These are phyloP conservation scores for Tetradesmus lagerheimii DNA, from an alignment of 139 green algal genomes.

Conservation along the genomic window DNA sequence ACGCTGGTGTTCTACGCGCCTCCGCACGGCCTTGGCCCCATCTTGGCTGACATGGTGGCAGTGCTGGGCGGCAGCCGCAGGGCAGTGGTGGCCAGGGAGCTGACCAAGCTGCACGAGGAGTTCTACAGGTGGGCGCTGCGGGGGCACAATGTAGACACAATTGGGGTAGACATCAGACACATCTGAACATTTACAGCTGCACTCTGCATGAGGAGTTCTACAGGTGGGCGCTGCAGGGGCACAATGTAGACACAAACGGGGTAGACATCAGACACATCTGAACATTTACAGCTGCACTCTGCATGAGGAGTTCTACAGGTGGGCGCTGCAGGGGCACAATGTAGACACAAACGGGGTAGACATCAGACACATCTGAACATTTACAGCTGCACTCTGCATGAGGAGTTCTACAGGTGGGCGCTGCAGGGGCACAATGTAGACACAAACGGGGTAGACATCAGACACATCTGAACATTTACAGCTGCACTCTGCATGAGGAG, in stretches of 20 bases:
- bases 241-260: background rate
- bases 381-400: slow-evolving; percentile 59
- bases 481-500: background rate
- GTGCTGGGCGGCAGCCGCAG: slow-evolving; percentile 69
- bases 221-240: slow-evolving; percentile 60
- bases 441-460: slow-evolving; percentile 16
- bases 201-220: slow-evolving; percentile 85
- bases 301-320: slow-evolving; percentile 88
- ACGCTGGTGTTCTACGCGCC: slow-evolving; percentile 88
- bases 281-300: background rate
- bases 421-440: slow-evolving; percentile 23
- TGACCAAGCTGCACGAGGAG: slow-evolving; percentile 94
- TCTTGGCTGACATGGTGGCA: slow-evolving; percentile 72
- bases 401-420: slow-evolving; percentile 83
- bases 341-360: background rate
- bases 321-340: slow-evolving; percentile 46
- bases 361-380: background rate
- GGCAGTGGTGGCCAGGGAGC: slow-evolving; percentile 85
- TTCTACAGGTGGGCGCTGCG: slow-evolving; percentile 71
- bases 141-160: slow-evolving; percentile 29
- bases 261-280: background rate
- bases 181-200: background rate
- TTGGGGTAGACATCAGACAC: background rate
- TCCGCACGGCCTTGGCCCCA: slow-evolving; percentile 68
- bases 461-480: background rate